Conservation (phyloP, 1,139 yeast species). For the Pichia sp. region DNA sequence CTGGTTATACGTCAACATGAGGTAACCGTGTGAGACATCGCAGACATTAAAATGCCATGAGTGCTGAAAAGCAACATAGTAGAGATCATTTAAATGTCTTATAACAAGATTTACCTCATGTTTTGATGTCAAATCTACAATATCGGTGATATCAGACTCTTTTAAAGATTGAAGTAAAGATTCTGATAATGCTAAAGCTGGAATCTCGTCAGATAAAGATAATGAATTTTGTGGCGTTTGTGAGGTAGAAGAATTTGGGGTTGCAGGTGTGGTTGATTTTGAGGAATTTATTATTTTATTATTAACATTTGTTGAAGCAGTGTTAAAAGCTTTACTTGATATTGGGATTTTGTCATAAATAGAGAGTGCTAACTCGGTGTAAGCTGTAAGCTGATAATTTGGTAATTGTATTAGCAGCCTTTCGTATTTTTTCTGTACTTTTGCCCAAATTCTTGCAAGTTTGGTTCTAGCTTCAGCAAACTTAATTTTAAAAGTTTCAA, state of each 20-base stretch:
- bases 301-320: background rate
- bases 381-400: slow-evolving; percentile 24
- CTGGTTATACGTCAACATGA: slow-evolving; percentile 34
- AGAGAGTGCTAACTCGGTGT: slow-evolving; percentile 47
- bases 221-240: background rate
- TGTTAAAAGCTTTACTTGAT: slow-evolving; percentile 33
- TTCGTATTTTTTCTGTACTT: slow-evolving; percentile 47
- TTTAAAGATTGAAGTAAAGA: slow-evolving; percentile 8
- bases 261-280: slow-evolving; percentile 19
- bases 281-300: slow-evolving; percentile 27
- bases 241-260: background rate
- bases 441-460: slow-evolving; percentile 58
- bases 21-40: slow-evolving; percentile 44
- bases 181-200: slow-evolving; percentile 9
- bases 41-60: slow-evolving; percentile 75
- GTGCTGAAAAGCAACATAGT: slow-evolving; percentile 58
- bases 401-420: slow-evolving; percentile 22
- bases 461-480: slow-evolving; percentile 57
- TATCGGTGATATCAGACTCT: slow-evolving; percentile 19
- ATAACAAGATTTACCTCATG: slow-evolving; percentile 28
- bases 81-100: slow-evolving; percentile 43
- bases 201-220: slow-evolving; percentile 9
- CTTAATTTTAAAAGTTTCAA: slow-evolving; percentile 56
- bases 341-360: slow-evolving; percentile 63
- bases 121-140: slow-evolving; percentile 22